Conservation (phyloP, 163 green algal genomes). For the Scenedesmus sp. region DNA sequence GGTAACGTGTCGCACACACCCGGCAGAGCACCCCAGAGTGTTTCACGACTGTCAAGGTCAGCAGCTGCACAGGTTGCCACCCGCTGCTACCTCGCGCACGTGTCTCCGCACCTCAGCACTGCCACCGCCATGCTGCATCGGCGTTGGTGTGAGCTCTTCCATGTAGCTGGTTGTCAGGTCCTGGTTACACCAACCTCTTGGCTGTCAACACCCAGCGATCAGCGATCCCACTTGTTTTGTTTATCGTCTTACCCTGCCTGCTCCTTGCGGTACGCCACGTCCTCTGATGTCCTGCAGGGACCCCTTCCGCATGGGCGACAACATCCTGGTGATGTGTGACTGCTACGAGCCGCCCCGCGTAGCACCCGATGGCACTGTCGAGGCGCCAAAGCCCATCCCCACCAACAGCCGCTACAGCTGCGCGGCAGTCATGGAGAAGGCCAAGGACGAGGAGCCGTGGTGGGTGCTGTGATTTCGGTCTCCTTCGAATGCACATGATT, state of each 20-base stretch:
- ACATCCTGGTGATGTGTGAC: slow-evolving; percentile 98
- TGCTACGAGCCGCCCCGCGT: slow-evolving; percentile 91
- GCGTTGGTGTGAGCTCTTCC: too few species aligned
- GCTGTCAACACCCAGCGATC: too few species aligned
- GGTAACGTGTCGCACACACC: not conserved
- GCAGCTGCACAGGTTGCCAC: not conserved
- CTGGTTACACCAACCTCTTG: too few species aligned
- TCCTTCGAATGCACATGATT: slow-evolving; percentile 46
- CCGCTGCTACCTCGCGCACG: not conserved
- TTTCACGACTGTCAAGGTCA: too few species aligned
- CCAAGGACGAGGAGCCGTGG: slow-evolving; percentile 88
- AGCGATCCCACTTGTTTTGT: too few species aligned
- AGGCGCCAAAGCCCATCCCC: slow-evolving; percentile 82
- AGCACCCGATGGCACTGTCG: slow-evolving; percentile 78
- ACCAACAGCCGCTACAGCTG: slow-evolving; percentile 90
- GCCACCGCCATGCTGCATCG: too few species aligned
- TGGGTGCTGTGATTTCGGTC: not conserved
- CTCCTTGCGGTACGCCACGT: too few species aligned
- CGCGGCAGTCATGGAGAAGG: slow-evolving; percentile 93
- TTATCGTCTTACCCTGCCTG: too few species aligned
- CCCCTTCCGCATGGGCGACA: slow-evolving; percentile 93
- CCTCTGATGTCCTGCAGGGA: slow-evolving; percentile 93
- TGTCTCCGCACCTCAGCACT: too few species aligned
- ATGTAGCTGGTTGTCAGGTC: too few species aligned
- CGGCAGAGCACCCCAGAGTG: too few species aligned